Evolutionary conservation across 2,329 filamentous ascomycete species (phyloP).

Genomic region (Clonostachys chloroleuca): DNA sequence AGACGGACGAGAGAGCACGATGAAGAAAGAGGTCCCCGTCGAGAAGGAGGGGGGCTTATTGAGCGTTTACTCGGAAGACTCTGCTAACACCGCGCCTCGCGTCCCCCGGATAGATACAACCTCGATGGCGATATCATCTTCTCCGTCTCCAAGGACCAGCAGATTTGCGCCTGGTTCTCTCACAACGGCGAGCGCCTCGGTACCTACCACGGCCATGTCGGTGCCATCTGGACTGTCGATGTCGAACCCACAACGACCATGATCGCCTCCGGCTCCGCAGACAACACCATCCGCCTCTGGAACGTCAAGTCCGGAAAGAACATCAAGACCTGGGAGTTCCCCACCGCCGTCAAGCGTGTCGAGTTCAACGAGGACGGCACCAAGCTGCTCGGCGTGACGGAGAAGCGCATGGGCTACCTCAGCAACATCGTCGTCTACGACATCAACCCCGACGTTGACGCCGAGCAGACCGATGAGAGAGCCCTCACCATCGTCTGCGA

Average conservation of each 20-base stretch:
- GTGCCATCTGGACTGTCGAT: conserved; percentile 98
- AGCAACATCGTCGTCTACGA: conserved; percentile 92
- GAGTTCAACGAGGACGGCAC: conserved; percentile 95
- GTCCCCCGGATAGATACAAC: conserved; percentile 61
- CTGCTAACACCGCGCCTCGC: conserved; percentile 5
- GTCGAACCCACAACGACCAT: conserved; percentile 84
- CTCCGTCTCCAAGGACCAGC: conserved; percentile 92
- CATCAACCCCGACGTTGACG: conserved; percentile 77
- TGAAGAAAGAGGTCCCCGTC: no score
- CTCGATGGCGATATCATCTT: conserved; percentile 95
- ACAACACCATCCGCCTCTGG: conserved; percentile 98
- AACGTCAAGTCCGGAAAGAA: conserved; percentile 89
- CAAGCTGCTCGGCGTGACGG: conserved; percentile 87
- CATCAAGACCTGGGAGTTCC: conserved; percentile 97
- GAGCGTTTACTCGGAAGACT: no score
- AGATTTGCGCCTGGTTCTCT: conserved; percentile 94
- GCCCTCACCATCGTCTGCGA: conserved; percentile 85
- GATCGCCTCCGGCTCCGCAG: conserved; percentile 91
- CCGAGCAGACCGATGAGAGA: conserved; percentile 80
- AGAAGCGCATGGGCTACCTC: conserved; percentile 96
- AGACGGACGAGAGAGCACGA: no score
- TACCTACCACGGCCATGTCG: conserved; percentile 94
- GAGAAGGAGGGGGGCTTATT: no score
- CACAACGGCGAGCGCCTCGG: conserved; percentile 98
- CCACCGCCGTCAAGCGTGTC: conserved; percentile 94